These are phyloP conservation scores for Didymella lethalis DNA, from an alignment of 2,329 filamentous ascomycete species.

Conservation along the genomic window DNA sequence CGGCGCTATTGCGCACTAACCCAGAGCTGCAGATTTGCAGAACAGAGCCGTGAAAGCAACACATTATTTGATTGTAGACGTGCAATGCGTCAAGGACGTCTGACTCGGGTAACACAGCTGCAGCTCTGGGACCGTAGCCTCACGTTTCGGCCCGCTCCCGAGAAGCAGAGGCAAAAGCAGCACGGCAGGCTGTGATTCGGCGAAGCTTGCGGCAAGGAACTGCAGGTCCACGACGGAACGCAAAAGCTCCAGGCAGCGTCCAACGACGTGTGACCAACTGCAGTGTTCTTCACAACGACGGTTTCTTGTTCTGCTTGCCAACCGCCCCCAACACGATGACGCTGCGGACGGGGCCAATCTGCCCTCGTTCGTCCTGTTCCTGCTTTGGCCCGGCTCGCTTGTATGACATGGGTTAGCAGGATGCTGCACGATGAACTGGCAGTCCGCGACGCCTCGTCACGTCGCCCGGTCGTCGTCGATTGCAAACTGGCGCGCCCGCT, in stretches of 20 bases:
- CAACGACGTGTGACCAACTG: conserved; percentile 9
- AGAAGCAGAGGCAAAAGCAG: conserved; percentile 14
- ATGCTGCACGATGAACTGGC: conserved; percentile 24
- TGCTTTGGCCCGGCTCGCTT: conserved; percentile 22
- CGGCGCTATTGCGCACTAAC: conserved; percentile 4
- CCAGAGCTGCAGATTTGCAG: not conserved
- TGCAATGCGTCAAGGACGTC: not conserved
- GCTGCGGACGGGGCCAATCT: conserved; percentile 4
- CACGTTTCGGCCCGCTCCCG: conserved; percentile 17
- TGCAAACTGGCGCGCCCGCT: conserved; percentile 9
- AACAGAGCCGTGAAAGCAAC: conserved; percentile 9
- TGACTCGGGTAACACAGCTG: conserved; percentile 10
- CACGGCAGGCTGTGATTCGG: conserved; percentile 16
- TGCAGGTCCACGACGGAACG: conserved; percentile 15
- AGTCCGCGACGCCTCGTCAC: conserved; percentile 15
- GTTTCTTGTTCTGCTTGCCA: not conserved
- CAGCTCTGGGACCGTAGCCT: conserved; percentile 19
- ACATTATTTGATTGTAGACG: conserved; percentile 1
- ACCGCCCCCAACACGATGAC: conserved; percentile 15
- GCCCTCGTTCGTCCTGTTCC: conserved; percentile 16
- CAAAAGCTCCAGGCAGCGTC: conserved; percentile 10
- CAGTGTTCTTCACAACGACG: conserved; percentile 1
- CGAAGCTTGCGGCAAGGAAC: conserved; percentile 14
- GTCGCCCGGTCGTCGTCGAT: conserved; percentile 14
- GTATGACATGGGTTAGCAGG: conserved; percentile 21